Conservation (phyloP, 2,329 filamentous ascomycete genomes). For the Cordyceps cateniannulata region DNA sequence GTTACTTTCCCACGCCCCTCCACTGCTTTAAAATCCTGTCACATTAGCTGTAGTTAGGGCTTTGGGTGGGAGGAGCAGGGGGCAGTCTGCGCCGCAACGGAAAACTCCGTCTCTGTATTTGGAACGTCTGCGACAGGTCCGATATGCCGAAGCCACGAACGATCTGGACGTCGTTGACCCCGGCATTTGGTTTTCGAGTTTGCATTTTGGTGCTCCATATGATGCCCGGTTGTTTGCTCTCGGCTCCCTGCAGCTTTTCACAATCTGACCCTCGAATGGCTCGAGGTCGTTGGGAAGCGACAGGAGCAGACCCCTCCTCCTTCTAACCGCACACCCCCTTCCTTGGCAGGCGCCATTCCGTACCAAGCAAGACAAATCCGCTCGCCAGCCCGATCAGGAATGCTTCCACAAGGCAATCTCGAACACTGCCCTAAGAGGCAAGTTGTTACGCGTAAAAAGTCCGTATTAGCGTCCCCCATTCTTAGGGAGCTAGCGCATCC, state of each 20-base stretch:
- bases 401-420: conserved; percentile 8
- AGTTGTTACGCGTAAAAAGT: background rate
- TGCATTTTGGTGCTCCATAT: background rate
- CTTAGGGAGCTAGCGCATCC: background rate
- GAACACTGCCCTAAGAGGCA: conserved; percentile 11
- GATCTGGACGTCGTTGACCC: background rate
- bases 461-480: background rate
- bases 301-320: background rate
- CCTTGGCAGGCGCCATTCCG: background rate
- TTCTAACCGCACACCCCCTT: background rate
- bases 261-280: background rate
- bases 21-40: background rate
- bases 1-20: too few species aligned
- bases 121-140: background rate
- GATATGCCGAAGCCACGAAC: background rate
- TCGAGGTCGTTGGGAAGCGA: background rate
- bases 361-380: background rate
- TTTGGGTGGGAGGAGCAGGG: background rate
- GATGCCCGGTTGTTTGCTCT: background rate
- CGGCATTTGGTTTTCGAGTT: background rate
- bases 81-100: background rate
- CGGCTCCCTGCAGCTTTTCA: background rate
- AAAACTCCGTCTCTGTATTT: background rate
- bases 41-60: background rate
- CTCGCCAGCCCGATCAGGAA: conserved; percentile 7